phyloP scores from a whole-genome alignment of 1,284 basidiomycete species.

The Papiliotrema terrestris region DNA sequence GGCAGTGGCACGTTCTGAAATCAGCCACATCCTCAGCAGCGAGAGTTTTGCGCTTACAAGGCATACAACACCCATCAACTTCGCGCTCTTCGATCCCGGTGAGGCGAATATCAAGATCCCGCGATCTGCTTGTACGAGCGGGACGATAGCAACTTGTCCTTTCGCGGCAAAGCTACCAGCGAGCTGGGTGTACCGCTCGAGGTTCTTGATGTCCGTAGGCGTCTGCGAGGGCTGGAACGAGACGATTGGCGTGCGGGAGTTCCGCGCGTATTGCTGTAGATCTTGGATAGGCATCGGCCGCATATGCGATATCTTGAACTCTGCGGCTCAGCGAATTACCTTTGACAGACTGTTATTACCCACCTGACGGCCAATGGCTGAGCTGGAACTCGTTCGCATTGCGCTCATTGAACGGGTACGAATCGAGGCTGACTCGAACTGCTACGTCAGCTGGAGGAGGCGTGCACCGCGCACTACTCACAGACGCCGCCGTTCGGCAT shows the following conservation, averaged over 20 bases:
- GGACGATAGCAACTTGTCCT: constrained; percentile 18
- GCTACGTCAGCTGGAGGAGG: neutral
- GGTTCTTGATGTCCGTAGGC: neutral
- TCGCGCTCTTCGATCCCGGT: constrained; percentile 2
- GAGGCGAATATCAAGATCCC: constrained; percentile 20
- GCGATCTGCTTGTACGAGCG: constrained; percentile 11
- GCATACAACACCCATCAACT: constrained; percentile 22
- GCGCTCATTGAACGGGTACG: neutral
- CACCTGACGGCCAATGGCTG: neutral
- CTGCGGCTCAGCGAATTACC: neutral
- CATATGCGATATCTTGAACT: neutral
- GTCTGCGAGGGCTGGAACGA: neutral
- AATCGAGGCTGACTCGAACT: neutral
- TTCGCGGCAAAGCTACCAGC: neutral
- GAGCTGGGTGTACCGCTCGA: neutral
- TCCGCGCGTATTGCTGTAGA: neutral
- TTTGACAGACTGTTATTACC: neutral
- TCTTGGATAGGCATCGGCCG: neutral
- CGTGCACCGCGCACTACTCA: neutral
- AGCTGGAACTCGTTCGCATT: neutral
- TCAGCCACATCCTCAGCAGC: neutral
- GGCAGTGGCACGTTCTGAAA: neutral
- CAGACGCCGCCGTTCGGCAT: neutral
- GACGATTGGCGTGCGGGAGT: neutral
- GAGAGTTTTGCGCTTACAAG: constrained; percentile 11